Evolutionary conservation across 805 yeast genomes (phyloP), one percentile per base, ranked within the genome.

Genomic region (Candida khao-thaluensis): DNA sequence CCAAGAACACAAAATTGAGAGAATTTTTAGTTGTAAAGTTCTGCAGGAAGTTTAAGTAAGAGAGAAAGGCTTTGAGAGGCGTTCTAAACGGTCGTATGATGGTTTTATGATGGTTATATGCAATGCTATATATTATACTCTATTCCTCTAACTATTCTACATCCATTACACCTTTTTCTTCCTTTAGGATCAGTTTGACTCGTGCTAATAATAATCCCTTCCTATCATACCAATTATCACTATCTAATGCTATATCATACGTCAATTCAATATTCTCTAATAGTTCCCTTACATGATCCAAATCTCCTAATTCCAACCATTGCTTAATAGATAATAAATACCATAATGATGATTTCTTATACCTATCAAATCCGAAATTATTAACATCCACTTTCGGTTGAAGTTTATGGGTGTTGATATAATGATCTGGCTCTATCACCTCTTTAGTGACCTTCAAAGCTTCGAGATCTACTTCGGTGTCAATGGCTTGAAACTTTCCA

Each of bases 281-380:
- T 40, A 68, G 47, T 6, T 43, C 27, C 30, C 45, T 42, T 6
- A 62, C 52, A 41, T 66, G 70, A 4, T 45, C 36, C 22, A 44
- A 27, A 37, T 62, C 56, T 15, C 59, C 53, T 14, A 66, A 47
- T 11, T 45, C 42, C 10, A 58, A 41, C 84, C 95, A 80, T 53
- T 84, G 85, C 40, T 76, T 76, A 5, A 88, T 82, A 0, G 96
- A 81, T 18, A 89, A 56, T 18, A 89, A 56, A 48, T 74, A 72
- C 87, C 95, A 89, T 20, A 90, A 69, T 0, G 86, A 77, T 1
- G 89, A 78, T 54, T 88, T 88, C 39, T 97, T 72, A 37, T 61
- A 61, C 42, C 95, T 67, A 2, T 84, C 76, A 15, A 77, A 57
- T 0, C 91, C 72, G 17, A 49, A 81, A 25, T 73, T 55, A 0